Evolutionary conservation across 1,139 yeast genomes (phyloP), one percentile per base, ranked within the genome.

Genomic region (Yarrowia galli): DNA sequence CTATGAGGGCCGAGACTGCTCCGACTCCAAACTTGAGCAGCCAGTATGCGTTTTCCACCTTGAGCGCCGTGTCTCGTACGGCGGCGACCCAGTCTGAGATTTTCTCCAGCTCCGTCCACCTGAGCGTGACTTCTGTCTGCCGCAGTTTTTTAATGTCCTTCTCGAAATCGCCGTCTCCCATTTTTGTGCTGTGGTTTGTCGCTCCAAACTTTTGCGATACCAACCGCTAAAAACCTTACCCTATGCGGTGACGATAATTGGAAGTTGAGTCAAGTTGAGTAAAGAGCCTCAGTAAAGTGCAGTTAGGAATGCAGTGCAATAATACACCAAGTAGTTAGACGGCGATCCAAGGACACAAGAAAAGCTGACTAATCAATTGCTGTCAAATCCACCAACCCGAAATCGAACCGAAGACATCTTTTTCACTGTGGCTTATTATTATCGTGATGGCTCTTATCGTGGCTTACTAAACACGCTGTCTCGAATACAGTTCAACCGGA

Each of bases 161-260:
- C 20, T 58, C 64, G 13, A 58, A 58, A 10, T 58, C 64, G 9
- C 64, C 64, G 32, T 58, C 64, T n/a, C 64, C 64, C 64, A 58
- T 58, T 36, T 36, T 36, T n/a, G 43, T 40, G 20, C 12, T n/a
- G 18, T 28, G 43, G 20, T 13, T 3, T n/a, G n/a, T n/a, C n/a
- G n/a, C 8, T 36, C 12, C 20, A 40, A 40, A 40, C 43, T 40
- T 36, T 36, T 36, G 43, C 43, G 43, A 40, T 40, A 40, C n/a
- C n/a, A n/a, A n/a, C n/a, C n/a, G n/a, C n/a, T n/a, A n/a, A n/a
- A n/a, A n/a, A n/a, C n/a, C n/a, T n/a, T n/a, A n/a, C n/a, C n/a
- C n/a, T n/a, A n/a, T n/a, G n/a, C n/a, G n/a, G n/a, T 35, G 38
- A 35, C 38, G 38, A 35, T 35, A 35, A 35, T 35, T 35, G 38